These are phyloP conservation scores for Pleurozium schreberi DNA, from an alignment of 225 moss, liverwort and hornwort genomes.

Conservation along the genomic window DNA sequence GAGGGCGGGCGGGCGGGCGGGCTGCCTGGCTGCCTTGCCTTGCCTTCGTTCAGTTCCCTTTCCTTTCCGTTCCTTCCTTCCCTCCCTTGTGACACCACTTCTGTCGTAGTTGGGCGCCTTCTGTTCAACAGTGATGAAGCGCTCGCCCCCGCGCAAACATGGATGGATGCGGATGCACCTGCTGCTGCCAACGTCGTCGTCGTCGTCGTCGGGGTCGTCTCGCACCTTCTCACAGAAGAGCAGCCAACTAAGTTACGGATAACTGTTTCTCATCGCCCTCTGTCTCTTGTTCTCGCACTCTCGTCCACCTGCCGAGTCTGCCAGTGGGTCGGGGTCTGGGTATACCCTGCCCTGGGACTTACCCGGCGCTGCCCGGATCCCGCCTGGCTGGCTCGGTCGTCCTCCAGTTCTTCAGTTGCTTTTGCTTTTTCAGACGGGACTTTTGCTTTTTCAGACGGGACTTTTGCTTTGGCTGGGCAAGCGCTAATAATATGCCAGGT, in stretches of 20 bases:
- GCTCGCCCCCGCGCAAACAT: background rate
- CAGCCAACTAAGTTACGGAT: background rate
- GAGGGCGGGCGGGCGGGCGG: background rate
- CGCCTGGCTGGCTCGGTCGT: background rate
- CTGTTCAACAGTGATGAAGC: slow-evolving; percentile 33
- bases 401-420: background rate
- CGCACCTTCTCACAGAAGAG: slow-evolving; percentile 22
- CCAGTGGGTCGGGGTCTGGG: too few relatives aligned
- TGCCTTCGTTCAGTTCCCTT: background rate
- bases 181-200: background rate
- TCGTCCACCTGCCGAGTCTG: background rate
- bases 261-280: slow-evolving; percentile 24
- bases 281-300: background rate
- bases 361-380: background rate
- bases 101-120: background rate
- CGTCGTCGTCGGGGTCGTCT: background rate
- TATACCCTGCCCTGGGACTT: background rate
- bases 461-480: background rate
- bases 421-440: background rate
- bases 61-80: background rate
- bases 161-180: slow-evolving; percentile 12
- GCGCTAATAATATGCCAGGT: background rate
- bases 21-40: background rate
- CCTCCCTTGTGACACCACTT: background rate
- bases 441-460: background rate